Evolutionary conservation across 345 rosid species (phyloP), one percentile per base, ranked within the genome.

Genomic region (Murraya paniculata): DNA sequence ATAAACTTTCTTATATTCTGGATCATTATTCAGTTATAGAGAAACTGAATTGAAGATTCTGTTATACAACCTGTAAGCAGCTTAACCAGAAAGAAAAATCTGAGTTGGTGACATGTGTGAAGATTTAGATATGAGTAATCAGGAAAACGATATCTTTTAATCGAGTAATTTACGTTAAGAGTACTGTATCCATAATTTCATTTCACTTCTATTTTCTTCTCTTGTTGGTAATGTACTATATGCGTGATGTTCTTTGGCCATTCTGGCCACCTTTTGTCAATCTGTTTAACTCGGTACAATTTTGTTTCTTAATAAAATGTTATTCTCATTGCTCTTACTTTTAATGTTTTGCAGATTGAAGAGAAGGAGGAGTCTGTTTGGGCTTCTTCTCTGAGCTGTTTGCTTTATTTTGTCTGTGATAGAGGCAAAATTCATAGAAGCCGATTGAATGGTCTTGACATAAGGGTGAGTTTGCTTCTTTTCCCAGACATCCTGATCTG

Each of bases 331-430:
- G 62, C 59, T 78, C 59, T 78, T 77, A 76, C 78, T 81, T 62
- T 72, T 68, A 13, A 68, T 81, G 74, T 83, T 79, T 80, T 50
- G 65, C 86, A 96, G 99, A 87, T 82, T 76, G 98, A 91, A 83
- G 99, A 92, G 83, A 84, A 77, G 72, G 99, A 94, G 85, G 98
- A 94, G 81, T 89, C 91, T 81, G 95, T 96, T 25, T 96, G 99
- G 99, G 92, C 98, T 66, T 90, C 99, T 88, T 95, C 97, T 68
- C 85, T 96, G 58, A 96, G 99, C 85, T 94, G 99, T 87, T 89
- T 96, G 71, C 93, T 96, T 70, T 96, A 94, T 89, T 96, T 96
- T 83, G 93, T 94, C 70, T 91, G 92, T 81, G 97, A 93, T 67
- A 87, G 99, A 77, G 95, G 98, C 73, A 94, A 90, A 84, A 94